Percentiles rank a stretch among this genome's conserved stretches.
Evolutionary conservation across 176 grass and related monocot species (phyloP).

Genomic region (Aegilops speltoides): DNA sequence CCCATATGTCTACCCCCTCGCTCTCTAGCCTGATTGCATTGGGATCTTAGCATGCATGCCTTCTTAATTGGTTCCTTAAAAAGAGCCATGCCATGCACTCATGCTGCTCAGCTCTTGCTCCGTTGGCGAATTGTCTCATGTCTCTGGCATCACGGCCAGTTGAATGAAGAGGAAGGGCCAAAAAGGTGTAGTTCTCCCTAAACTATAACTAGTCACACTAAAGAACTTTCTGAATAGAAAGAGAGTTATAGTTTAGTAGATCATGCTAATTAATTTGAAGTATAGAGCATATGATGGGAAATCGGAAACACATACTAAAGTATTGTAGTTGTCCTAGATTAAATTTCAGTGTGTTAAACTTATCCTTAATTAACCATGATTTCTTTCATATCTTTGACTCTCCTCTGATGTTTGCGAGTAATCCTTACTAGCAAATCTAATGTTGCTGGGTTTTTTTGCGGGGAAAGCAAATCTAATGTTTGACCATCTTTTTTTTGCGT

Average conservation of each 20-base stretch:
- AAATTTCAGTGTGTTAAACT: background rate
- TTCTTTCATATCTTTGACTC: background rate
- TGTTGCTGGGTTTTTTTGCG: no score
- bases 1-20: background rate
- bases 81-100: constrained; percentile 23
- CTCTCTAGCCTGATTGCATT: constrained; percentile 23
- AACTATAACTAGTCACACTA: no score
- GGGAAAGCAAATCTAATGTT: no score
- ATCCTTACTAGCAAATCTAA: no score
- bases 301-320: background rate
- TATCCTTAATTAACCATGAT: background rate
- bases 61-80: constrained; percentile 37
- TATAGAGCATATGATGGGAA: background rate
- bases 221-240: no score
- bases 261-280: background rate
- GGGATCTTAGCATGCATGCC: constrained; percentile 48
- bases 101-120: constrained; percentile 20
- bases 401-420: no score
- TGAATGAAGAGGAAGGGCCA: constrained; percentile 20
- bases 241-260: no score
- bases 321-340: background rate
- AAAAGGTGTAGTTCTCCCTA: background rate
- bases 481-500: background rate
- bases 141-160: constrained; percentile 33
- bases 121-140: constrained; percentile 20